These are phyloP conservation scores for Sideroxylon spinosum DNA, from an alignment of 179 eudicot species.

Conservation along the genomic window DNA sequence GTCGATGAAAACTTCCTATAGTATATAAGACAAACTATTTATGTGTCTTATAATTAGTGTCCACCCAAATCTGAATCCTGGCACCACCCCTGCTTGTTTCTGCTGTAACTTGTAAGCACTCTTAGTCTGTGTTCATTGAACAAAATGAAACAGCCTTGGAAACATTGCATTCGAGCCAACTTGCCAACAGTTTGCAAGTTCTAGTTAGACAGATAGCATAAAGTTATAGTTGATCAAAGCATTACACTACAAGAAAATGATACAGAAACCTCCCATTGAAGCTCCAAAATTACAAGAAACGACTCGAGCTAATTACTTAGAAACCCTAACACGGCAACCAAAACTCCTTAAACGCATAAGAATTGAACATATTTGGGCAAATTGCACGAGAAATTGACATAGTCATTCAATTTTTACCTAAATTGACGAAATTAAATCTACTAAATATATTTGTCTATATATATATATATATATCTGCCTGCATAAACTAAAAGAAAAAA, in stretches of 20 bases:
- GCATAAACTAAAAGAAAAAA: background rate
- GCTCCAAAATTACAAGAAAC: background rate
- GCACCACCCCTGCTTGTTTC: too few relatives aligned
- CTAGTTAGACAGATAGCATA: background rate
- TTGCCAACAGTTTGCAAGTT: background rate
- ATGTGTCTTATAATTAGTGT: too few relatives aligned
- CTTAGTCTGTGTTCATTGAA: background rate
- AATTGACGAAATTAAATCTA: background rate
- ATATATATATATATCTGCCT: background rate
- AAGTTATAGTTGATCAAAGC: too few relatives aligned
- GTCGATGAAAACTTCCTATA: too few relatives aligned
- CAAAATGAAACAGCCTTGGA: background rate
- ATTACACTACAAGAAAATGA: too few relatives aligned
- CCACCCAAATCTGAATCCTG: too few relatives aligned
- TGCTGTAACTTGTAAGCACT: background rate
- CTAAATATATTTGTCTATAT: background rate
- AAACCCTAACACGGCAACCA: background rate
- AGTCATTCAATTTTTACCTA: background rate
- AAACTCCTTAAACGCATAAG: background rate
- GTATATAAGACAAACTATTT: too few relatives aligned
- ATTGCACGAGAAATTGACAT: background rate
- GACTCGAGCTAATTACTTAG: background rate
- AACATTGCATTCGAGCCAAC: background rate
- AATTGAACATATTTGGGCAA: background rate
- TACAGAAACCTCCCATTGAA: background rate